These are phyloP conservation scores for Pyrenophora teres DNA, from an alignment of 2,329 filamentous ascomycete species.

Conservation along the genomic window DNA sequence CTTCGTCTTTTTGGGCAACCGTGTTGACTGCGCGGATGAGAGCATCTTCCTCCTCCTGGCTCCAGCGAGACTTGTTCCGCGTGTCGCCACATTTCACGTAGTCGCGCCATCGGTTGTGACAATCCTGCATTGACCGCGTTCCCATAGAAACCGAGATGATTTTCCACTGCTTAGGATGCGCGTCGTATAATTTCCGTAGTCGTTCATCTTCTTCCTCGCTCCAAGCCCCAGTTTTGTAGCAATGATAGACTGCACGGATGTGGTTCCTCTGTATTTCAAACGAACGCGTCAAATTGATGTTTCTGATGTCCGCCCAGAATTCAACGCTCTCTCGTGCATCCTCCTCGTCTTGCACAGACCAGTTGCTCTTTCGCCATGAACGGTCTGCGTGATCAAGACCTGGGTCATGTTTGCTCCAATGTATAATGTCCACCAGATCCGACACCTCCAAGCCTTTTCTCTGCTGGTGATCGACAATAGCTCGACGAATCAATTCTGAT, in stretches of 20 bases:
- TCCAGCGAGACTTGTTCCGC: conserved; percentile 63
- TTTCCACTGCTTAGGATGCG: conserved; percentile 64
- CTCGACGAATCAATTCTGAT: conserved; percentile 30
- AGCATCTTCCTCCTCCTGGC: conserved; percentile 61
- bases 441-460: conserved; percentile 16
- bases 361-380: not conserved
- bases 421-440: conserved; percentile 30
- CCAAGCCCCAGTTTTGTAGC: conserved; percentile 67
- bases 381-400: not conserved
- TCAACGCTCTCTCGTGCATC: conserved; percentile 18
- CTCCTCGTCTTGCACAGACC: conserved; percentile 1
- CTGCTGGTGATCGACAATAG: conserved; percentile 28
- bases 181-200: conserved; percentile 54
- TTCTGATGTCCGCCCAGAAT: conserved; percentile 42
- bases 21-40: conserved; percentile 60
- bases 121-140: conserved; percentile 67
- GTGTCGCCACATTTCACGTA: conserved; percentile 64
- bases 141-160: conserved; percentile 63
- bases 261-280: conserved; percentile 45
- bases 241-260: conserved; percentile 68
- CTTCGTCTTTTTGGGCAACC: conserved; percentile 56
- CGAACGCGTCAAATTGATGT: conserved; percentile 40
- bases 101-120: conserved; percentile 72
- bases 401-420: conserved; percentile 13
- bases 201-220: conserved; percentile 62